Evolutionary conservation across 2,329 filamentous ascomycete genomes (phyloP).

Genomic region (Raffaelea deltoideospora): DNA sequence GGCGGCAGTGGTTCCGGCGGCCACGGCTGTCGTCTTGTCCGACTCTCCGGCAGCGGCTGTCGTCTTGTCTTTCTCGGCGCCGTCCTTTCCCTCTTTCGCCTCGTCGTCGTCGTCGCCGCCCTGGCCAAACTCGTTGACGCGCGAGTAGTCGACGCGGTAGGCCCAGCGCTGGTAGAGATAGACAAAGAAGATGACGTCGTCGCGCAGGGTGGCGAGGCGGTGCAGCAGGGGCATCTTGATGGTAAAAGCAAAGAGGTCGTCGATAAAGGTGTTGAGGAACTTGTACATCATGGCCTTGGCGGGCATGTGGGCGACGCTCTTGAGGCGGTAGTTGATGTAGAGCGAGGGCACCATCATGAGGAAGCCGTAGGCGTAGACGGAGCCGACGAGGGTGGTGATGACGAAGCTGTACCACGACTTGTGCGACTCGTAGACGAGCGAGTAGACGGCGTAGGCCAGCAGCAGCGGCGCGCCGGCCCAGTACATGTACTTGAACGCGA

Average conservation of each 20-base stretch:
- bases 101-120: constrained; percentile 74
- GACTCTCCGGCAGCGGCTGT: constrained; percentile 12
- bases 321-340: constrained; percentile 98
- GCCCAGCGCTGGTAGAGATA: constrained; percentile 91
- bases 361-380: constrained; percentile 96
- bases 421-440: constrained; percentile 80
- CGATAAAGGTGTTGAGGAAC: constrained; percentile 97
- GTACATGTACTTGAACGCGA: constrained; percentile 96
- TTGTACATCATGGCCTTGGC: constrained; percentile 96
- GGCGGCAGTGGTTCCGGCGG: constrained; percentile 22
- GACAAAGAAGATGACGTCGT: constrained; percentile 96
- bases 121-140: constrained; percentile 96
- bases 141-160: constrained; percentile 80
- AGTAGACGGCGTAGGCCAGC: constrained; percentile 80
- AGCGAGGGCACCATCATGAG: constrained; percentile 96
- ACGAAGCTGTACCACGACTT: constrained; percentile 98
- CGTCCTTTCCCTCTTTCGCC: constrained; percentile 17
- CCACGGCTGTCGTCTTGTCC: constrained; percentile 21
- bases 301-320: constrained; percentile 93
- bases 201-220: constrained; percentile 76
- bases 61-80: constrained; percentile 19
- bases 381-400: constrained; percentile 87
- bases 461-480: constrained; percentile 79
- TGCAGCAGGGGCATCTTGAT: constrained; percentile 98
- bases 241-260: constrained; percentile 95